Evolutionary conservation across 2,329 filamentous ascomycete genomes (phyloP).

Genomic region (Fusarium gaditjirri): DNA sequence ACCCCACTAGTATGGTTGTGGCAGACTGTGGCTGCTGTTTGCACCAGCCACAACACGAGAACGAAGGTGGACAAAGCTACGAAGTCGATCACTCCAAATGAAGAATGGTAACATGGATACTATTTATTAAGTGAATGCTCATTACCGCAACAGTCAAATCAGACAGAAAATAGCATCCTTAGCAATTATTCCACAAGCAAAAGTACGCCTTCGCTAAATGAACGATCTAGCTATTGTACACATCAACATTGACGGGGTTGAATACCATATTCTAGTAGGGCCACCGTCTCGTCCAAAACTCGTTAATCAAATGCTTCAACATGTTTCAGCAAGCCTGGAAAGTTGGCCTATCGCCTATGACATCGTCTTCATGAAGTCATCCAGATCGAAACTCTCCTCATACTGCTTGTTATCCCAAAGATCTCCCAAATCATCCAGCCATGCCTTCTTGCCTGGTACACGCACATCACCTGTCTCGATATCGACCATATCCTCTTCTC

Average conservation of each 20-base stretch:
- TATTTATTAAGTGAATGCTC: background rate
- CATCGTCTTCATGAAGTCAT: constrained; percentile 96
- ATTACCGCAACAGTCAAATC: background rate
- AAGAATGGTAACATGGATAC: background rate
- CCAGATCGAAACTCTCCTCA: constrained; percentile 96
- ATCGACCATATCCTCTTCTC: constrained; percentile 90
- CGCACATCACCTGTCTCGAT: constrained; percentile 92
- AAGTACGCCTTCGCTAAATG: constrained; percentile 45
- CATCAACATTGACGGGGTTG: constrained; percentile 29
- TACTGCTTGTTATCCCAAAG: constrained; percentile 98
- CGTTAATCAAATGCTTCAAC: constrained; percentile 5
- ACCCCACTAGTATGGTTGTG: constrained; percentile 38
- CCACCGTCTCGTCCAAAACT: constrained; percentile 16
- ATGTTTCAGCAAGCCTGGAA: constrained; percentile 4
- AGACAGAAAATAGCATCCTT: background rate
- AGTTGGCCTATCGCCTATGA: constrained; percentile 56
- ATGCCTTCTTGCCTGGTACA: constrained; percentile 96
- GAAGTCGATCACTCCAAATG: background rate
- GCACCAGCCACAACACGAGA: background rate
- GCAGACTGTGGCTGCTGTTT: background rate
- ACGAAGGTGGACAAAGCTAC: background rate
- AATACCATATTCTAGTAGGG: constrained; percentile 36
- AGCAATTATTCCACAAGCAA: constrained; percentile 39
- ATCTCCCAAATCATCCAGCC: constrained; percentile 93
- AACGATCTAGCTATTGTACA: constrained; percentile 44